Evolutionary conservation across 192 early-diverging fungal genomes (phyloP).

Genomic region (Chytriomyces sp.): DNA sequence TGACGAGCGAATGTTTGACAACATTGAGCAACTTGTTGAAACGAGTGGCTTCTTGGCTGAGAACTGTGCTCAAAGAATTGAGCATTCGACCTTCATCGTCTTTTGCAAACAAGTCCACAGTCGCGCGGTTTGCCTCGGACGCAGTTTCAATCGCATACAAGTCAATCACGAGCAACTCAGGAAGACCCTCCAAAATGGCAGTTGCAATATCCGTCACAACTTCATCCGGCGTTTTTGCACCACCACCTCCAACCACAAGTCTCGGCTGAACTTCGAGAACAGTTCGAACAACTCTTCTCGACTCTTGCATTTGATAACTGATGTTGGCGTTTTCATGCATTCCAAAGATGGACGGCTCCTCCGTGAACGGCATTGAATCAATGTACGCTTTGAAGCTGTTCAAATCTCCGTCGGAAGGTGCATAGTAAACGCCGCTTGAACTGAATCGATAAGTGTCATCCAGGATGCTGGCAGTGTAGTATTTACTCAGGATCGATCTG

Average conservation of each 20-base stretch:
- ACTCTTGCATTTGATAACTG: conserved; percentile 68
- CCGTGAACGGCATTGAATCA: conserved; percentile 60
- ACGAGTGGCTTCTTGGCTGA: conserved; percentile 57
- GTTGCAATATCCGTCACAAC: conserved; percentile 54
- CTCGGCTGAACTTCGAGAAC: conserved; percentile 67
- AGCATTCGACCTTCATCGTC: conserved; percentile 60
- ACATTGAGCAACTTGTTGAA: conserved; percentile 61
- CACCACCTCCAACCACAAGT: conserved; percentile 43
- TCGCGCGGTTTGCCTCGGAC: conserved; percentile 24
- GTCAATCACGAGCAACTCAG: conserved; percentile 52
- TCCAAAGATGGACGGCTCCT: conserved; percentile 68
- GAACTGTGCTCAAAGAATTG: conserved; percentile 62
- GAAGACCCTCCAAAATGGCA: conserved; percentile 58
- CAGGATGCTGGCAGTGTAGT: conserved; percentile 57
- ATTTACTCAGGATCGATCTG: conserved; percentile 56
- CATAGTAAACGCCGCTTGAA: conserved; percentile 59
- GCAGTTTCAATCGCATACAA: conserved; percentile 24
- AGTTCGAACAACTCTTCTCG: conserved; percentile 55
- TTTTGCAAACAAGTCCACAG: conserved; percentile 53
- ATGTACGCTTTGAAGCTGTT: conserved; percentile 54
- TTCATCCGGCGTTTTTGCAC: conserved; percentile 57
- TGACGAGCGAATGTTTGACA: conserved; percentile 52
- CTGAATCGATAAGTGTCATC: conserved; percentile 60
- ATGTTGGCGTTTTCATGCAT: conserved; percentile 74
- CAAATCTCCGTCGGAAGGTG: conserved; percentile 62